Conservation (phyloP, 306 rosid genomes). For the Glycine latifolia region DNA sequence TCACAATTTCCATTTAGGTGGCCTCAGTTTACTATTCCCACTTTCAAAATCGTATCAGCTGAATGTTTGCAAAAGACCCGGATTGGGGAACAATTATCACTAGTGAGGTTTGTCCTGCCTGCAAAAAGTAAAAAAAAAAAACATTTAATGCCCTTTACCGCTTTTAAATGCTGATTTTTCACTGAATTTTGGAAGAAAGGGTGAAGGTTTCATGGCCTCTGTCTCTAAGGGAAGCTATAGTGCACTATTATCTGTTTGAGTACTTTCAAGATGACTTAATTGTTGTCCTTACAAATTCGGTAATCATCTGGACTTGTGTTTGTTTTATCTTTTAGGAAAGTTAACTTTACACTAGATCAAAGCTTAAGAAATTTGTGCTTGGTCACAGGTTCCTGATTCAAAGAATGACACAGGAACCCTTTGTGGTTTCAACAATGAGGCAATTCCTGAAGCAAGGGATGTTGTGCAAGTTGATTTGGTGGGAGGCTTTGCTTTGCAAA, state of each 20-base stretch:
- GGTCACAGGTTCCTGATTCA: constrained; percentile 64
- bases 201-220: constrained; percentile 89
- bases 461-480: constrained; percentile 75
- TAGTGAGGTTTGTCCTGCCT: constrained; percentile 73
- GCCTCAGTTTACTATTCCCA: constrained; percentile 77
- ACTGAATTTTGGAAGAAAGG: constrained; percentile 80
- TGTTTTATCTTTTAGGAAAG: not conserved
- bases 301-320: constrained; percentile 34
- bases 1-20: constrained; percentile 62
- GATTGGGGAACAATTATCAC: constrained; percentile 74
- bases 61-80: constrained; percentile 65
- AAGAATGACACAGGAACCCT: constrained; percentile 46
- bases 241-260: constrained; percentile 79
- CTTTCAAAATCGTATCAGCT: constrained; percentile 69
- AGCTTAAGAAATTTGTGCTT: constrained; percentile 30
- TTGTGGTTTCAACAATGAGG: constrained; percentile 56
- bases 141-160: not conserved
- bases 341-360: constrained; percentile 19
- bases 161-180: constrained; percentile 53
- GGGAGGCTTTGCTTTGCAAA: constrained; percentile 89
- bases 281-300: constrained; percentile 78
- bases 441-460: constrained; percentile 67
- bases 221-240: constrained; percentile 75
- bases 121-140: constrained; percentile 15
- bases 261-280: constrained; percentile 79